Evolutionary conservation across 148 eudicot genomes (phyloP).

Genomic region (Cornus kousa): DNA sequence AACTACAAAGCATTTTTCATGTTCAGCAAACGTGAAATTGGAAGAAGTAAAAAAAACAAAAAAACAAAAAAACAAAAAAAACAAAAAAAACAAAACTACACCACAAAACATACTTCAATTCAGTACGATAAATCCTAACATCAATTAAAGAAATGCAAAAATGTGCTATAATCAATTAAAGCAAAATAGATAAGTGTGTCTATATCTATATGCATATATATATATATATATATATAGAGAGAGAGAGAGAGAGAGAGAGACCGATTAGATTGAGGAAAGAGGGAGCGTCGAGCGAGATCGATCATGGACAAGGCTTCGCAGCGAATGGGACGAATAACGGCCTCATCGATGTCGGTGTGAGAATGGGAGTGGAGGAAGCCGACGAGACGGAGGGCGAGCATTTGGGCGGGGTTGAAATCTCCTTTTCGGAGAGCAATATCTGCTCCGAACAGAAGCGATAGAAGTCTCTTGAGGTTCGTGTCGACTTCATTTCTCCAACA

Average conservation of each 20-base stretch:
- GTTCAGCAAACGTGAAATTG: too few relatives aligned
- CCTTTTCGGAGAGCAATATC: constrained; percentile 57
- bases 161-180: not conserved
- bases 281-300: constrained; percentile 54
- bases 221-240: not conserved
- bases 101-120: not conserved
- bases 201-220: not conserved
- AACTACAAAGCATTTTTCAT: too few relatives aligned
- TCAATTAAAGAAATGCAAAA: not conserved
- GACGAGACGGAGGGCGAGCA: constrained; percentile 67
- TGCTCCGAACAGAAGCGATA: constrained; percentile 79
- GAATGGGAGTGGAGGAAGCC: constrained; percentile 89
- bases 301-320: constrained; percentile 61
- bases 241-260: constrained; percentile 22
- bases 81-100: not conserved
- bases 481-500: constrained; percentile 80
- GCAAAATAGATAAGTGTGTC: not conserved
- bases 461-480: constrained; percentile 63
- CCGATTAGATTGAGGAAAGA: constrained; percentile 67
- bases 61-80: too few relatives aligned
- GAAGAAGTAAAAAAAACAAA: too few relatives aligned
- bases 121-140: not conserved
- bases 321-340: constrained; percentile 73
- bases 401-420: constrained; percentile 57
- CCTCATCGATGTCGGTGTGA: constrained; percentile 46